These are phyloP conservation scores for Trichocladium antarcticum DNA, from an alignment of 495 filamentous ascomycete species.

Conservation along the genomic window DNA sequence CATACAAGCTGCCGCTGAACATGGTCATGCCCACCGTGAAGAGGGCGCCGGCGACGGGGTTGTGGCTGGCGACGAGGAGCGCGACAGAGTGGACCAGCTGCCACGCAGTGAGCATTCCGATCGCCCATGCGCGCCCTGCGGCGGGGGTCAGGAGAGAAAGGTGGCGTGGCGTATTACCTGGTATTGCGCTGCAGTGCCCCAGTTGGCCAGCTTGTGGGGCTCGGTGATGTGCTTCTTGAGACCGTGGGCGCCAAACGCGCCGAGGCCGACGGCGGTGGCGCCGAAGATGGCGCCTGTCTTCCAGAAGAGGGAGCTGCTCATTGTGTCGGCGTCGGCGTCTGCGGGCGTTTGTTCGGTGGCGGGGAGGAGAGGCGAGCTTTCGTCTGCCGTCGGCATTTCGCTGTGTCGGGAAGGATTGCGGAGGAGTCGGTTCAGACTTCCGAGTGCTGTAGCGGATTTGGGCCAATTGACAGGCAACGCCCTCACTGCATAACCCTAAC, in stretches of 20 bases:
- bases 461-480: no score
- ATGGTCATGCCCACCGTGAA: conserved; percentile 42
- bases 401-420: neutral
- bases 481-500: no score
- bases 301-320: conserved; percentile 37
- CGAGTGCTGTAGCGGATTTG: no score
- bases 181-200: conserved; percentile 50
- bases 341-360: neutral
- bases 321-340: neutral
- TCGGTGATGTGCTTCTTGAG: conserved; percentile 47
- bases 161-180: conserved; percentile 32
- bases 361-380: conserved; percentile 6
- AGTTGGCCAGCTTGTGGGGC: conserved; percentile 43
- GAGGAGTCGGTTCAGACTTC: neutral
- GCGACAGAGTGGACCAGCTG: conserved; percentile 49
- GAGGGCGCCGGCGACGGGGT: conserved; percentile 29
- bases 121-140: no score
- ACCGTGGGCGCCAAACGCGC: conserved; percentile 55
- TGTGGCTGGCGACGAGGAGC: conserved; percentile 38
- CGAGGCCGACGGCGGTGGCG: conserved; percentile 46
- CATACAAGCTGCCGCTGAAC: conserved; percentile 52
- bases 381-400: conserved; percentile 4
- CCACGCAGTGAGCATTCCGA: neutral
- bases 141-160: neutral
- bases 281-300: conserved; percentile 49